Evolutionary conservation across 2,329 filamentous ascomycete species (phyloP), one percentile per base, ranked within the genome.

Genomic region (Westerdykella ornata): DNA sequence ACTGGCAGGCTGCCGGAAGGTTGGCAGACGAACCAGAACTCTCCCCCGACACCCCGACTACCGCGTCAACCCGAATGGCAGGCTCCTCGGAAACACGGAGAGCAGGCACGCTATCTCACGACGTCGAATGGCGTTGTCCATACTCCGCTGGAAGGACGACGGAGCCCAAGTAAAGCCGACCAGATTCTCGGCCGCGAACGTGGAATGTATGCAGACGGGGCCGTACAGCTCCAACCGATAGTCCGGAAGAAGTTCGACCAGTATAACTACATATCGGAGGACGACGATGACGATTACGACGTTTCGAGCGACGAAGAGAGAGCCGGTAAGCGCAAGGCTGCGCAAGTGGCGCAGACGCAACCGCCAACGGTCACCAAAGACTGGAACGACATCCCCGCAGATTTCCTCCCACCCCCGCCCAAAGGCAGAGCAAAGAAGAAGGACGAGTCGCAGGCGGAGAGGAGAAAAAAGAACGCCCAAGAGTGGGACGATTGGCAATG

Each of bases 361-460:
- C 40, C 43, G 0, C 47, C 46, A 1, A 53, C 52, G 26, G 32
- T 28, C 5, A 69, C 62, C 8, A 57, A 55, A 33, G 68, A 71
- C 39, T 73, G 71, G 71, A 74, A 74, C 41, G 71, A 74, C 43
- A 57, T 74, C 4, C 71, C 71, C 12, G 70, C 71, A 4, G 71
- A 70, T 14, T 70, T 71, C 34, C 19, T 65, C 9, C 46, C 56
- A 17, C 46, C 52, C 3, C 48, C 56, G 20, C 54, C 56, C 20
- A 52, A 66, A 37, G 54, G 54, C 16, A 57, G 62, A 37, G 50
- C 55, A 36, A 46, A 38, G 29, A 42, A 36, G 31, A 57, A 48
- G 34, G 31, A 39, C 2, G 47, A 46, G 18, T 35, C 35, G 5
- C 59, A 59, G 41, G 57, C 54, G 32, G 50, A 54, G 44, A 35